Percentiles rank a stretch among this genome's conserved stretches.
Conservation (phyloP, 2,329 filamentous ascomycete species). For the Cladophialophora immunda region DNA sequence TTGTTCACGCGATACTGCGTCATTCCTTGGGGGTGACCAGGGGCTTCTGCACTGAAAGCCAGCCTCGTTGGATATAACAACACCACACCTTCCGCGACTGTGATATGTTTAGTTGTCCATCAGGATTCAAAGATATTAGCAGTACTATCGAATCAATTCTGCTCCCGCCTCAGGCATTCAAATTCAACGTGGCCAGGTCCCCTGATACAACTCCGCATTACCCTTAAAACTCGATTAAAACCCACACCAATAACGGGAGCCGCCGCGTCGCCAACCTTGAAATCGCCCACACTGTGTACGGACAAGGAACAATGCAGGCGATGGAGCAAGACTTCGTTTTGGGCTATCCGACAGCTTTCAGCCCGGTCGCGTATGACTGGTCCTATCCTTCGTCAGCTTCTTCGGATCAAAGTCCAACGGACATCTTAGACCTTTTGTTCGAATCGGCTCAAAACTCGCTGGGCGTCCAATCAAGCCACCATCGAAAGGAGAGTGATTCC, state of each 20-base stretch:
- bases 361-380: slow-evolving; percentile 10
- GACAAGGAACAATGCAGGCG: slow-evolving; percentile 2
- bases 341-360: slow-evolving; percentile 5
- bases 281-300: neutral
- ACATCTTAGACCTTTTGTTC: slow-evolving; percentile 12
- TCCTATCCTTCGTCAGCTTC: slow-evolving; percentile 5
- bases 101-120: neutral
- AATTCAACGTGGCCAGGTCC: neutral
- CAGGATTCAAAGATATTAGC: neutral
- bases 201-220: neutral
- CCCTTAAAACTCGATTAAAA: neutral
- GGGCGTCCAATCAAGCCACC: neutral
- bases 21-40: neutral
- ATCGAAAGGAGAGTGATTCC: neutral
- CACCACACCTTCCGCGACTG: neutral
- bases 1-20: neutral
- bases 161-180: neutral
- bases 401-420: slow-evolving; percentile 6
- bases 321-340: slow-evolving; percentile 6
- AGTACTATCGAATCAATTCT: neutral
- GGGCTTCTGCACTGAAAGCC: neutral
- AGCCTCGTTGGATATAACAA: slow-evolving; percentile 5
- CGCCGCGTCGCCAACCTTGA: neutral
- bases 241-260: neutral
- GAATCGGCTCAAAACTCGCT: neutral